Base-by-base conservation (phyloP, 768 basidiomycete species). In the Hemileccinum rubropunctum region DNA sequence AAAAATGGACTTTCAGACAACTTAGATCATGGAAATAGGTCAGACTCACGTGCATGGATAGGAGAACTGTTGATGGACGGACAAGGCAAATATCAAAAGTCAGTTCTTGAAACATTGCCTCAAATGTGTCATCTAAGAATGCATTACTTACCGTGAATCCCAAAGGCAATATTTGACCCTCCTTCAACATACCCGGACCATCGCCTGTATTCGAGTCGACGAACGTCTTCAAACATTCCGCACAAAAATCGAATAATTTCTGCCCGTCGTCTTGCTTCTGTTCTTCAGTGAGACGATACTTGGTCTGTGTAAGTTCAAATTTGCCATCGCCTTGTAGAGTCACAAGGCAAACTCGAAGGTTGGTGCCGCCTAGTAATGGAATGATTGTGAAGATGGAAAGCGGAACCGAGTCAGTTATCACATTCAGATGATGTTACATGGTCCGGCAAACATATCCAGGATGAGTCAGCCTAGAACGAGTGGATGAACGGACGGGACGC, bases 241-340 rank as follows among this genome's bases (percentile, higher is more conserved):
- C 97, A 65, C 95, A 98, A 63, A 99, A 99, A 71, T 99, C 97
- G 58, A 99, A 98, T 45, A 99, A 73, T 52, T 86, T 86, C 65
- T 92, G 86, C 6, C 95, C 97, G n/a, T 98, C 93, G 7, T 90
- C 91, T 51, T 97, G 93, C 70, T 99, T 99, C 69, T 98, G 97
- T 62, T 98, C 97, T 64, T 99, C 97, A 1, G 91, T 84, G 39
- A 99, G 81, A 44, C 95, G 88, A 71, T 98, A 98, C 70, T 99
- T 99, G 32, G 94, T 88, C 66, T 98, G 95, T 0, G 94, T 93
- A 58, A 99, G 88, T 71, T 98, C 94, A 67, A 98, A 99, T 74
- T 95, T 95, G 51, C 97, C 95, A 10, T 84, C 80, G 21, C 97
- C 97, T 58, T 88, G 83, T 2, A 99, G 75, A 26, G 85, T 89